Evolutionary conservation across 2,329 filamentous ascomycete genomes (phyloP), one percentile per base, ranked within the genome.

Genomic region (Apiospora malaysiana): DNA sequence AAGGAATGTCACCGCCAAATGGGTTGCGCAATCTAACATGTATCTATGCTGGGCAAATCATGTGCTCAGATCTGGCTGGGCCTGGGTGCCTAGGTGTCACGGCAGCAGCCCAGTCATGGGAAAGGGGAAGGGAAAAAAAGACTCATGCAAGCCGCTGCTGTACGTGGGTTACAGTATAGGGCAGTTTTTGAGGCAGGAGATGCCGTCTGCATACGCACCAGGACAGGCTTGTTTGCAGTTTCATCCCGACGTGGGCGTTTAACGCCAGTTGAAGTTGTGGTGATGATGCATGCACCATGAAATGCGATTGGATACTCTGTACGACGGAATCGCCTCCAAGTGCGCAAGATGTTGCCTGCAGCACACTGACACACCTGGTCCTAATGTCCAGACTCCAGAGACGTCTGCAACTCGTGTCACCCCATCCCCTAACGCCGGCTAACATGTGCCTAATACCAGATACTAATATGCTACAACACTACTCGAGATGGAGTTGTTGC

Each of bases 1-100:
- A 45, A 45, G 14, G 56, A 63, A 40, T 21, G 56, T 40, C 56
- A 21, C 32, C 56, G 16, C 8, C 3, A n/a, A 40, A 37, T n/a
- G 32, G 56, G 56, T 40, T 63, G 56, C 56, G 56, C 56, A 63
- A 63, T 63, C 56, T 63, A 63, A 40, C 32, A 63, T 37, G 56
- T 63, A n/a, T 16, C 25, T 12, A 40, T 63, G 56, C 12, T 32
- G 56, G 56, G 40, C 27, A 21, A 63, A 63, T 63, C 56, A 63
- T 40, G 56, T 40, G 56, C 21, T 63, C 56, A 63, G 56, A 63
- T 63, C 56, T 63, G 56, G 56, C 32, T 40, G 32, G 56, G 4
- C 32, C 12, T 4, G 10, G 18, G 56, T 63, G 18, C 21, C 12
- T 4, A 12, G 18, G 56, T 63, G 18, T 9, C n/a, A 63, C 56